Base-by-base conservation (phyloP, 345 rosid species). In the Limnanthes douglasii region DNA sequence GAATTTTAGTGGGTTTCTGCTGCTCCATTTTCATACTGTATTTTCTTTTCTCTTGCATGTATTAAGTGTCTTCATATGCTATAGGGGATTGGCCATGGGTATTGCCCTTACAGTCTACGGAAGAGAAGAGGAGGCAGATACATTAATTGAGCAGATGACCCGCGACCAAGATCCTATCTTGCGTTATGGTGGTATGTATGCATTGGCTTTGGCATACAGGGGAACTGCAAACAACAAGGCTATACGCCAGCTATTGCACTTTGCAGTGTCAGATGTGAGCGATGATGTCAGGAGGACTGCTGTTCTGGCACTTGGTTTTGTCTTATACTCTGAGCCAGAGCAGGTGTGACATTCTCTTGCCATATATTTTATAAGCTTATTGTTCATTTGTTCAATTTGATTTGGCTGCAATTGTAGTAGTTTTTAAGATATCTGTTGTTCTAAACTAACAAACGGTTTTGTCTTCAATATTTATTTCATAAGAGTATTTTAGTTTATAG, bases 211-310 rank as follows among this genome's bases (percentile, higher is more conserved):
- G 73, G 96, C 99, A 23, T 92, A 85, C 53, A 66, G 96, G 20
- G 99, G 99, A 53, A 85, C 99, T 14, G 93, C 90, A 24, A 92
- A 92, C 71, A 92, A 92, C 63, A 92, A 81, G 70, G 96, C 99
- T 20, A 92, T 92, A 27, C 99, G 99, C 42, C 94, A 92, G 64
- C 66, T 92, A 48, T 71, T 92, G 54, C 99, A 92, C 56, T 92
- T 85, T 65, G 99, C 99, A n/a, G 99, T 92, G 37, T 92, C 95
- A 34, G 96, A 92, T 64, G 95, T 78, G 50, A 85, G 95, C 42
- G 90, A 92, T 61, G 99, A 92, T 65, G 99, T 92, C 39, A 69
- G 96, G 57, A 75, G 99, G 63, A 92, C 93, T 39, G 98, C 95
- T 31, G 99, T 85, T 59, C 68, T 92, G 52, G 96, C 99, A 3